Evolutionary conservation across 1,284 basidiomycete genomes (phyloP), one percentile per base, ranked within the genome.

Genomic region (Testicularia cyperi): DNA sequence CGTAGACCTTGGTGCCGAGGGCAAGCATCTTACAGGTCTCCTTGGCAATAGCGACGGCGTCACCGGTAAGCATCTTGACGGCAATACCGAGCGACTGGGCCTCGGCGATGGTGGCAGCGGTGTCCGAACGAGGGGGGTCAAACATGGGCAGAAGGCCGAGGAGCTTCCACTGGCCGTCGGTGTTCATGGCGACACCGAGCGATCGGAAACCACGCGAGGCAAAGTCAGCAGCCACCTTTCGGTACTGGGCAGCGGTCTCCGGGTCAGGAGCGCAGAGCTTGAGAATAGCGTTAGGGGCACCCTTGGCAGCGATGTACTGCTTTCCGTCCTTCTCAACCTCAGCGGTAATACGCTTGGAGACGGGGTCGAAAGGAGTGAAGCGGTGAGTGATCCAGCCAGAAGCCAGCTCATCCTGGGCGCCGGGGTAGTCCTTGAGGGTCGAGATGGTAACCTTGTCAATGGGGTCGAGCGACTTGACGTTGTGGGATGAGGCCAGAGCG

Each of bases 1-100:
- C 82, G 75, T 82, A 83, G 23, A 83, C 81, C 68, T 82, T 81
- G 57, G 81, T 82, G 16, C 78, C 78, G 31, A 81, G 72, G 15
- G 77, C 77, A 51, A 81, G 78, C 70, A 79, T 79, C 55, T 80
- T 80, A 72, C 81, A 82, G 24, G 81, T 82, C 69, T 83, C 82
- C 68, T 81, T 82, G 30, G 81, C 82, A 48, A 83, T 83, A 30
- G 81, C 81, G 52, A 82, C 81, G 51, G 81, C 82, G 69, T 83
- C 82, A 61, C 82, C 82, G 30, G 82, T 83, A 42, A 83, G 78
- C 82, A 83, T 83, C 79, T 83, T 83, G 54, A 83, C 79, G 36
- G 77, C 70, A 46, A 83, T 79, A 55, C 82, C 82, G 29, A 83
- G 79, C 12, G 79, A 77, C 54, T 78, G 76, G 19, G 82, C 82